Percentiles rank a stretch among this genome's conserved stretches.
phyloP scores from a whole-genome alignment of 495 filamentous ascomycete genomes.

The Ramalina peruviana region DNA sequence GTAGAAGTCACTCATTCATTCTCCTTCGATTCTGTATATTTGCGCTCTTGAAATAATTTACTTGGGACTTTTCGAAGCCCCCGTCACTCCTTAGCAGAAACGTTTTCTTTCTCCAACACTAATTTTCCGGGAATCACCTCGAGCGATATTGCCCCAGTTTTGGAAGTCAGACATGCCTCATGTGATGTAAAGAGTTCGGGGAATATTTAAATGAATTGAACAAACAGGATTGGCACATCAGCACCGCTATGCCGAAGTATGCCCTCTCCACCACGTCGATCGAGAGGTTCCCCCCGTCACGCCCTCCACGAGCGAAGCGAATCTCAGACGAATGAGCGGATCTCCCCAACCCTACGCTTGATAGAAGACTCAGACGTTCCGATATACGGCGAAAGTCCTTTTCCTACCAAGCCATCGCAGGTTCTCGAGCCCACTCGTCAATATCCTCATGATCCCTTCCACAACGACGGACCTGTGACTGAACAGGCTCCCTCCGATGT shows the following conservation, averaged over 20 bases:
- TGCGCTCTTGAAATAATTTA: background rate
- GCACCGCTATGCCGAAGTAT: conserved; percentile 8
- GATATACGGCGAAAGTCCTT: conserved; percentile 32
- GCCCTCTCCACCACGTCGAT: conserved; percentile 18
- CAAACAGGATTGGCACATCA: too few species aligned
- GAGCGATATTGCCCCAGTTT: too few species aligned
- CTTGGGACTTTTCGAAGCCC: too few species aligned
- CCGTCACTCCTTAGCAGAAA: too few species aligned
- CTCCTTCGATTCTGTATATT: conserved; percentile 14
- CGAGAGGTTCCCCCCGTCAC: conserved; percentile 20
- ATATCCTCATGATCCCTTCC: conserved; percentile 1
- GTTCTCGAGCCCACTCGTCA: conserved; percentile 28
- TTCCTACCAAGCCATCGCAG: conserved; percentile 39
- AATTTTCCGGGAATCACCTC: too few species aligned
- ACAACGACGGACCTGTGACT: conserved; percentile 1
- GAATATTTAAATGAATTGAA: too few species aligned
- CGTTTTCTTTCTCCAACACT: too few species aligned
- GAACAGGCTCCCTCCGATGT: too few species aligned
- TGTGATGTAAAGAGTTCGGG: too few species aligned
- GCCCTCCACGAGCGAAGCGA: conserved; percentile 38
- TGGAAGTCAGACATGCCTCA: too few species aligned
- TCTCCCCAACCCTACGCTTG: conserved; percentile 25
- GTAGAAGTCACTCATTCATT: conserved; percentile 3
- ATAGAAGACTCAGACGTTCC: conserved; percentile 25
- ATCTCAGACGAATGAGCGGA: conserved; percentile 35